Conservation (phyloP, 73 alveolate species). For the Paramecium tetraurelia region DNA sequence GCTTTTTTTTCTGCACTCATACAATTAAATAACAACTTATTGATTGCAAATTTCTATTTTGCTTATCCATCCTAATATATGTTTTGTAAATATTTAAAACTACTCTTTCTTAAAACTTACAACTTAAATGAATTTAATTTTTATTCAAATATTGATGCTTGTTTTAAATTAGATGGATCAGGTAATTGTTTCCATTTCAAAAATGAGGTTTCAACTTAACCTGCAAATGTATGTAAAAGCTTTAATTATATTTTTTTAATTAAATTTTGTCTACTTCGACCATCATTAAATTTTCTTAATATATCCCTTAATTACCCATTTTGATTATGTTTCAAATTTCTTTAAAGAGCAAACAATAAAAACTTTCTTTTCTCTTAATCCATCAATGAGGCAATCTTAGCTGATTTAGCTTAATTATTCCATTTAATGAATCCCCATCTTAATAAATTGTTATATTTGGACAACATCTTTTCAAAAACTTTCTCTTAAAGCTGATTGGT, state of each 20-base stretch:
- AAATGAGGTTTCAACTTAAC: neutral
- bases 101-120: neutral
- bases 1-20: constrained; percentile 34
- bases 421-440: constrained; percentile 4
- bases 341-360: neutral
- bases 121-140: neutral
- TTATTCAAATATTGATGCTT: constrained; percentile 18
- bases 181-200: neutral
- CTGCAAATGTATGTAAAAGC: neutral
- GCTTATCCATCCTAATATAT: neutral
- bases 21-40: neutral
- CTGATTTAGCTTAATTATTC: constrained; percentile 6
- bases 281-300: neutral
- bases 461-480: neutral
- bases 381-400: neutral
- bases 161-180: neutral
- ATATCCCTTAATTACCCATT: neutral
- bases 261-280: neutral
- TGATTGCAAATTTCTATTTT: neutral
- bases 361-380: constrained; percentile 5
- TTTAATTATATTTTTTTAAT: neutral
- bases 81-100: neutral
- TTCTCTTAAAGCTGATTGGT: neutral
- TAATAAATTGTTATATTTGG: neutral
- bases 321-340: neutral